These are phyloP conservation scores for Lipomyces lipofer DNA, from an alignment of 805 yeast genomes.

Conservation along the genomic window DNA sequence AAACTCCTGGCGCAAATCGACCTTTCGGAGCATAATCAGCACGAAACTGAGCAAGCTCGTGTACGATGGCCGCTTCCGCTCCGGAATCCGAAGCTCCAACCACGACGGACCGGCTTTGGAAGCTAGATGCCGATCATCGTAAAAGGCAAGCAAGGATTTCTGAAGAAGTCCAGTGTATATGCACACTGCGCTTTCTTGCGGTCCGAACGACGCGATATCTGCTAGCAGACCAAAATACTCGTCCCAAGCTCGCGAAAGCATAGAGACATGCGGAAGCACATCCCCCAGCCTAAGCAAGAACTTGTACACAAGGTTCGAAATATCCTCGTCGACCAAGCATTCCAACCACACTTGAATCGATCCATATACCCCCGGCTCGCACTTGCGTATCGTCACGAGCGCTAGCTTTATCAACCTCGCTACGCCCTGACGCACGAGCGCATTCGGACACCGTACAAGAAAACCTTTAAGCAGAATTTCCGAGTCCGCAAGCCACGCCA, in stretches of 20 bases:
- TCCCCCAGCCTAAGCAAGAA: neutral
- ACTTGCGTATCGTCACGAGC: conserved; percentile 2
- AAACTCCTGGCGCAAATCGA: neutral
- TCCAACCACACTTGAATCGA: conserved; percentile 10
- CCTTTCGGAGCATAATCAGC: conserved; percentile 2
- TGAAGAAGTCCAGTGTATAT: conserved; percentile 17
- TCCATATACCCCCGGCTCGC: conserved; percentile 15
- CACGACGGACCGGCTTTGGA: conserved; percentile 7
- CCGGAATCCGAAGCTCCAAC: neutral
- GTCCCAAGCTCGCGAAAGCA: conserved; percentile 17
- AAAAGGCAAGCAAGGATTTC: conserved; percentile 8
- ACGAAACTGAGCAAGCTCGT: conserved; percentile 5
- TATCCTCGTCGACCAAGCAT: neutral
- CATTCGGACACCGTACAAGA: conserved; percentile 22
- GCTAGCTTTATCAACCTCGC: conserved; percentile 6
- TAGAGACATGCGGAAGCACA: neutral
- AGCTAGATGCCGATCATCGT: neutral
- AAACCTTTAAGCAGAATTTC: conserved; percentile 6
- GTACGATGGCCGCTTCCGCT: conserved; percentile 8
- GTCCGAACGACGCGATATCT: conserved; percentile 8
- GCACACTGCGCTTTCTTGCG: conserved; percentile 14
- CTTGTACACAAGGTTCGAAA: neutral
- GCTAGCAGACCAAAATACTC: conserved; percentile 12
- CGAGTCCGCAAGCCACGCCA: conserved; percentile 15
- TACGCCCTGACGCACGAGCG: conserved; percentile 10